These are phyloP conservation scores for Mycena chlorophos DNA, from an alignment of 768 basidiomycete genomes.

Conservation along the genomic window DNA sequence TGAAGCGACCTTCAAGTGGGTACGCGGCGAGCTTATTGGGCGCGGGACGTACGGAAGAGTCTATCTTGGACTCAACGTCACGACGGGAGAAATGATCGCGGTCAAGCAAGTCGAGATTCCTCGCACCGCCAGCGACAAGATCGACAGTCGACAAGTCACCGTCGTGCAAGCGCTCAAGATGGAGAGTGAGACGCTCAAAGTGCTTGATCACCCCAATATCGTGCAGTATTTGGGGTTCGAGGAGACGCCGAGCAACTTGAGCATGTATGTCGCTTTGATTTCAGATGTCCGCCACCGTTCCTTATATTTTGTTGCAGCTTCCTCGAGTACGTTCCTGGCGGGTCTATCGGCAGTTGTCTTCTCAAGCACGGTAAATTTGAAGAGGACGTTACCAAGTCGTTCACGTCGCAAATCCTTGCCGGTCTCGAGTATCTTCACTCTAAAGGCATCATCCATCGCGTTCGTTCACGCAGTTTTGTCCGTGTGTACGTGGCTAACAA, in stretches of 20 bases:
- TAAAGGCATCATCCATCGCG: conserved; percentile 89
- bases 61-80: conserved; percentile 93
- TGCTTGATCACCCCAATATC: conserved; percentile 95
- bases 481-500: conserved; percentile 10
- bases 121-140: conserved; percentile 86
- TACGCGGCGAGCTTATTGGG: conserved; percentile 95
- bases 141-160: conserved; percentile 77
- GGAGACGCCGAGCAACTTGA: conserved; percentile 82
- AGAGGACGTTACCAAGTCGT: conserved; percentile 89
- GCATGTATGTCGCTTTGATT: conserved; percentile 67
- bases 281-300: conserved; percentile 3
- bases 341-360: conserved; percentile 88
- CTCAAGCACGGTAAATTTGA: conserved; percentile 92
- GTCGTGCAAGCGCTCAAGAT: conserved; percentile 91
- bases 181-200: conserved; percentile 95
- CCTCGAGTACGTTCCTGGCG: conserved; percentile 98
- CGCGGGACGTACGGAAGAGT: conserved; percentile 97
- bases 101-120: conserved; percentile 99
- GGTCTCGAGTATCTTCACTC: conserved; percentile 94
- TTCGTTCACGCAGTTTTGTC: conserved; percentile 33
- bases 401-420: conserved; percentile 86
- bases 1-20: conserved; percentile 94
- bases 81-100: conserved; percentile 97
- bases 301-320: conserved; percentile 55
- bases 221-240: conserved; percentile 97